Base-by-base conservation (phyloP, 2,329 filamentous ascomycete species). In the Cercospora sojina region DNA sequence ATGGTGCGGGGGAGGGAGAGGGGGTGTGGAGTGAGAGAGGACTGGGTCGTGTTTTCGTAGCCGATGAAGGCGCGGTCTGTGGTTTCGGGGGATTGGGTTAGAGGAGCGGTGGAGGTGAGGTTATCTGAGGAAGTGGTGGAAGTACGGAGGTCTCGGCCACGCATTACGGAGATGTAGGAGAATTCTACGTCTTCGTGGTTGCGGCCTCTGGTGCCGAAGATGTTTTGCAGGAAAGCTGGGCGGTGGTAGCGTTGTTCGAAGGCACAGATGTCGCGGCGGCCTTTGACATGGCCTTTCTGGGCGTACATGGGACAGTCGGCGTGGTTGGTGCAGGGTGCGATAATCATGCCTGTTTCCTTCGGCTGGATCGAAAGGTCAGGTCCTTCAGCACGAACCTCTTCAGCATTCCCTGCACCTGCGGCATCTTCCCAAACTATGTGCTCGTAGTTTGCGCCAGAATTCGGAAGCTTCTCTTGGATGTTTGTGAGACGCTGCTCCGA, bases 181-280 rank as follows among this genome's bases (percentile, higher is more conserved):
- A 93, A 99, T 73, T 92, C 86, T 13, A 97, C 86, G 74, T 98
- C 93, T 76, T 97, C 94, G 75, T 96, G 91, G 77, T 96, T 97
- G 69, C 87, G 87, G 72, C 89, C 86, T 68, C 80, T 83, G 25
- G 86, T 88, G 18, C 87, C 86, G 20, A 96, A 81, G 56, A 98
- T 85, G 56, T 86, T 86, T 76, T 96, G 92, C 64, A 97, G 84
- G 78, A 93, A 97, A 0, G 83, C 81, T 0, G 95, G 95, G 0
- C 93, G 88, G 59, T 93, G 90, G 76, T 92, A 98, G 56, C 95
- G 88, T 80, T 99, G 95, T 69, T 84, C 86, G 78, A 99, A 98
- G 78, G 90, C 91, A 79, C 95, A 99, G 76, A 90, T 95, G 75
- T 98, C 93, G 73, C 93, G 93, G 64, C 94, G 87, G 5, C 93